Base-by-base conservation (phyloP, 176 grass and related monocot species). In the Pharus latifolius region DNA sequence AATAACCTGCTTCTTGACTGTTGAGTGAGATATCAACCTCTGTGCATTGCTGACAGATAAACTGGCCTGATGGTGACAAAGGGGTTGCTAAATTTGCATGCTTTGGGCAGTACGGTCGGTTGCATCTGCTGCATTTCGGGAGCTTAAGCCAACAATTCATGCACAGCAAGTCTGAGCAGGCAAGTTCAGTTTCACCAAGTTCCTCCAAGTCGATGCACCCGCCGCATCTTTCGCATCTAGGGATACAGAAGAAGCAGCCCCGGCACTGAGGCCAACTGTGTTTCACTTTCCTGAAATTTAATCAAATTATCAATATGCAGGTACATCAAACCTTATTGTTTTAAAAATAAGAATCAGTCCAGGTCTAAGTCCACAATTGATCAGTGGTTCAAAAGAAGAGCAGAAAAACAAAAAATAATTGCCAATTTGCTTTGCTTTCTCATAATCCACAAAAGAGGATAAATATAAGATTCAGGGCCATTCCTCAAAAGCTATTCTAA, bases 181-280 rank as follows among this genome's bases (percentile, higher is more conserved):
- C 87, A 18, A 81, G 75, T 40, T 77, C 76, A 72, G 52, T 67
- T 24, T 83, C 79, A 5, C 34, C 15, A 4, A 75, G 47, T 75
- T 94, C 75, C 15, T 91, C 81, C 31, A 74, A 52, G 53, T 81
- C 69, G 38, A 91, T 85, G 70, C 95, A 99, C 20, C 84, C 84
- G 73, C 90, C 95, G 33, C 95, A 91, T 38, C 75, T 83, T 63
- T 99, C 90, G 10, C 95, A 99, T 83, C 90, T 86, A 70, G 95
- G 60, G 50, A 99, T 70, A 47, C 87, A 91, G 52, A 86, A 99
- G 82, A 83, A 84, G 55, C 95, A 94, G 12, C 87, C 95, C 72
- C 90, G 63, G 14, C 90, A 94, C 37, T 35, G 58, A 12, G 23
- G 20, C 72, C 69, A 45, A 28, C 58, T 50, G 13, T 79, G 70